These are phyloP conservation scores for Croton setiger DNA, from an alignment of 441 rosid species.

Conservation along the genomic window DNA sequence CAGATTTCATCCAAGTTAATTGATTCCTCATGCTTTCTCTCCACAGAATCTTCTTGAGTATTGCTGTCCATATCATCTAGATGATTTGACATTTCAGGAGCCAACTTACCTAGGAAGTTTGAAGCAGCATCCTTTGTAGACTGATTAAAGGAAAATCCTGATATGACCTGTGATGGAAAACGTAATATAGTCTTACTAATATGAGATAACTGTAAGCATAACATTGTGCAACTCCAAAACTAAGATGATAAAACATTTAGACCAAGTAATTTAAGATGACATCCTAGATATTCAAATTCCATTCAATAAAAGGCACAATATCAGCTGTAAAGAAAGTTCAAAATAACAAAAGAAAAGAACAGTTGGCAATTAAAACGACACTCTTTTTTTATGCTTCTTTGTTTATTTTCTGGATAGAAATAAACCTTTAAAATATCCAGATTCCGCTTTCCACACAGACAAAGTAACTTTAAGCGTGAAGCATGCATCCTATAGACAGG, in stretches of 20 bases:
- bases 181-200: constrained; percentile 1
- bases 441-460: constrained; percentile 61
- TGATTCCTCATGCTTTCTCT: constrained; percentile 42
- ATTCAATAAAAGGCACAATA: constrained; percentile 10
- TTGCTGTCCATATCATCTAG: constrained; percentile 42
- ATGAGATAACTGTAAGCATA: constrained; percentile 1
- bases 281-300: background rate
- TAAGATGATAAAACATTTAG: no score
- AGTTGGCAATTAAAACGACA: constrained; percentile 11
- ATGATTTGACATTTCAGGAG: constrained; percentile 39
- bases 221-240: constrained; percentile 15
- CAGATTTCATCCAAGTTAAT: constrained; percentile 62
- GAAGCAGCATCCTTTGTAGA: constrained; percentile 59
- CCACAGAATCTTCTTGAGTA: constrained; percentile 36
- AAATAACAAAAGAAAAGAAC: constrained; percentile 8
- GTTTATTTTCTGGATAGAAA: background rate
- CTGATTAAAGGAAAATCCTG: constrained; percentile 59
- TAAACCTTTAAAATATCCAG: constrained; percentile 76
- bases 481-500: constrained; percentile 99
- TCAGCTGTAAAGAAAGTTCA: constrained; percentile 10
- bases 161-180: constrained; percentile 55
- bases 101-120: constrained; percentile 45
- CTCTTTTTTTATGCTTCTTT: background rate
- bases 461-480: constrained; percentile 89
- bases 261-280: background rate